phyloP scores from a whole-genome alignment of 495 filamentous ascomycete genomes.

The Halenospora varia region DNA sequence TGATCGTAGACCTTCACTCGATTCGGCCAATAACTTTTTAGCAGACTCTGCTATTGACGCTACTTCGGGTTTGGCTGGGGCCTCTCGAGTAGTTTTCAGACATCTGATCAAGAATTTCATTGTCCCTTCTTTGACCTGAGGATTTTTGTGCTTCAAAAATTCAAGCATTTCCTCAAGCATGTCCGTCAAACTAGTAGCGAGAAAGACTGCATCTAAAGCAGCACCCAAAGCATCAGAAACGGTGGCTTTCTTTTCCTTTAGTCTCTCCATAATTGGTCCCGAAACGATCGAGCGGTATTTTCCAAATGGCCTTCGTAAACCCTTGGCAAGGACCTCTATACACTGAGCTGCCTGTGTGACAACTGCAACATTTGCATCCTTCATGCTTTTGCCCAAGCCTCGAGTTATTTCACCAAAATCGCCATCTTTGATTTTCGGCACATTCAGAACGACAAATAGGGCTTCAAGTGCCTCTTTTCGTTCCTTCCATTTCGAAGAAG shows the following conservation, averaged over 20 bases:
- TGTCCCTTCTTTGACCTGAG: conserved; percentile 92
- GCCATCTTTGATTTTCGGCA: conserved; percentile 88
- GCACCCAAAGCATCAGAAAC: conserved; percentile 83
- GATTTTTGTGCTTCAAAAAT: conserved; percentile 89
- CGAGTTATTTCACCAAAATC: conserved; percentile 80
- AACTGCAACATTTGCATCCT: conserved; percentile 95
- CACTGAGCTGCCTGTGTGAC: conserved; percentile 93
- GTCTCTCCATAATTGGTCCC: conserved; percentile 82
- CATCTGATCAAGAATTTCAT: conserved; percentile 87
- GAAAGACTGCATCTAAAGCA: conserved; percentile 84
- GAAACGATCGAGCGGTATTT: conserved; percentile 79
- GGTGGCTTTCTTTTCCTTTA: conserved; percentile 94
- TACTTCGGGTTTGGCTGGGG: conserved; percentile 77
- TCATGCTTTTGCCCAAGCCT: conserved; percentile 90
- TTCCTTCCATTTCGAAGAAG: conserved; percentile 96
- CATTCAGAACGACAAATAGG: conserved; percentile 69
- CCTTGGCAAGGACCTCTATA: conserved; percentile 87
- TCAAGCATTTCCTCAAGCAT: conserved; percentile 85
- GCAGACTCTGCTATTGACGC: conserved; percentile 80
- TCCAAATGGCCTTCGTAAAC: conserved; percentile 69
- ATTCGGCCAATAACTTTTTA: conserved; percentile 86
- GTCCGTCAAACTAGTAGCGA: conserved; percentile 71
- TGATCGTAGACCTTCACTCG: conserved; percentile 75
- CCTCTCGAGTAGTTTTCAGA: conserved; percentile 76
- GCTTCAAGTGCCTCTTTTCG: conserved; percentile 92